These are phyloP conservation scores for Aspergillus biplanus DNA, from an alignment of 495 filamentous ascomycete species.

Conservation along the genomic window DNA sequence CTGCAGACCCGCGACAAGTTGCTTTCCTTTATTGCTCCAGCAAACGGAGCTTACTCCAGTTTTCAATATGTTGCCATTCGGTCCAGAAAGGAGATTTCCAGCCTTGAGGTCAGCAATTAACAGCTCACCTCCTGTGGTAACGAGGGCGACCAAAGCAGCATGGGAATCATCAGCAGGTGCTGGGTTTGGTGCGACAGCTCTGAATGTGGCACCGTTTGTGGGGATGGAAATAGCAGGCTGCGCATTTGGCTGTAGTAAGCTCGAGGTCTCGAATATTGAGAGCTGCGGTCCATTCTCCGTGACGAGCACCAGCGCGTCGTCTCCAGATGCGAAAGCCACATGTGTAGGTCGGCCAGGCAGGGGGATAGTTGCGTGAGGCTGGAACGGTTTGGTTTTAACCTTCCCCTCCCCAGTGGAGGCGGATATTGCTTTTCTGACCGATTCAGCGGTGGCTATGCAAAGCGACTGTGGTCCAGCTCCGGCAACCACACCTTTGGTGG, in stretches of 20 bases:
- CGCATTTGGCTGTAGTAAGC: conserved; percentile 65
- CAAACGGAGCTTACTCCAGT: conserved; percentile 79
- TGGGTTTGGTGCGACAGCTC: conserved; percentile 82
- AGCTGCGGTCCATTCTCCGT: conserved; percentile 83
- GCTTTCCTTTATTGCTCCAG: conserved; percentile 93
- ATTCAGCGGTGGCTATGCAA: conserved; percentile 73
- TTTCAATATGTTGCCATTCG: conserved; percentile 68
- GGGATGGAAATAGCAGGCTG: conserved; percentile 71
- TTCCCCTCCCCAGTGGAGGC: conserved; percentile 58
- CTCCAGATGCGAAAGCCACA: conserved; percentile 84
- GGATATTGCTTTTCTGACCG: conserved; percentile 75
- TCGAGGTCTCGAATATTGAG: conserved; percentile 75
- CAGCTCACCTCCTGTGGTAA: conserved; percentile 79
- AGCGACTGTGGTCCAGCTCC: conserved; percentile 84
- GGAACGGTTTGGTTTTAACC: conserved; percentile 67
- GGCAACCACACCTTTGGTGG: conserved; percentile 78
- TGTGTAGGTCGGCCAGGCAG: conserved; percentile 81
- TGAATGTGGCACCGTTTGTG: conserved; percentile 74
- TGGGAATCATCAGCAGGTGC: conserved; percentile 52
- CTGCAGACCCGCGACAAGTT: conserved; percentile 83
- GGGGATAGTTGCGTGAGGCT: conserved; percentile 71
- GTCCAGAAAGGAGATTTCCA: conserved; percentile 59
- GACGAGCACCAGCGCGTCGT: conserved; percentile 79
- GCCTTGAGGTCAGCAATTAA: conserved; percentile 79
- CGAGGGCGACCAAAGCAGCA: conserved; percentile 67